phyloP scores from a whole-genome alignment of 106 monocot species.

The Alisma plantagoaquatica region DNA sequence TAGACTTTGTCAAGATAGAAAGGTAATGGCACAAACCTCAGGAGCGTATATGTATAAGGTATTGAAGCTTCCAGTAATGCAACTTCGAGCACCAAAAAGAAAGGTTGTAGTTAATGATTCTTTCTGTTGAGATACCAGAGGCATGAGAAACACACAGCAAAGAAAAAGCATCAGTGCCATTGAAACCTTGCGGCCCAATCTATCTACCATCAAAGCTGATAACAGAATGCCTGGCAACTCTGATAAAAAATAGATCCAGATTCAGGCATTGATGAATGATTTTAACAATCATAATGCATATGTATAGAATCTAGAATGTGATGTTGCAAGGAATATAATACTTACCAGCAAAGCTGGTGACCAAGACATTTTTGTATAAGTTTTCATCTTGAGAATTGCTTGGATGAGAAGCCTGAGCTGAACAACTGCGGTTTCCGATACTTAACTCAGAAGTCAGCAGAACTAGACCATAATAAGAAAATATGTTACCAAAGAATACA shows the following conservation, averaged over 20 bases:
- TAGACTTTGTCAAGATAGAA: no score
- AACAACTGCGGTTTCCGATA: constrained; percentile 18
- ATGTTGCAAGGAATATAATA: no score
- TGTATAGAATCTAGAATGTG: no score
- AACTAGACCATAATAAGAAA: constrained; percentile 76
- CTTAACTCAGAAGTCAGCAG: constrained; percentile 58
- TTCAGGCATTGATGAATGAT: no score
- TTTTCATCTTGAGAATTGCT: constrained; percentile 7
- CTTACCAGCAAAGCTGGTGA: constrained; percentile 70
- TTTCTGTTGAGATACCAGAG: constrained; percentile 32
- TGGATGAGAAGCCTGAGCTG: not conserved
- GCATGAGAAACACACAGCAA: constrained; percentile 44
- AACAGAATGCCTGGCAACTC: constrained; percentile 76
- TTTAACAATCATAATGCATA: no score
- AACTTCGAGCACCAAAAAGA: constrained; percentile 68
- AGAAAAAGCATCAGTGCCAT: constrained; percentile 54
- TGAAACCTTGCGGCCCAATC: constrained; percentile 57
- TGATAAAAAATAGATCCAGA: constrained; percentile 22
- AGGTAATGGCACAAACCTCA: constrained; percentile 47
- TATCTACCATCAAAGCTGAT: constrained; percentile 51
- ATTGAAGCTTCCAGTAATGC: constrained; percentile 59
- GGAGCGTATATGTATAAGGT: constrained; percentile 70
- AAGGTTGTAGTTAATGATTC: constrained; percentile 34
- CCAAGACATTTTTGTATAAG: constrained; percentile 59
- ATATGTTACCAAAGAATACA: constrained; percentile 70